phyloP scores from a whole-genome alignment of 208 protist species.

The Leishmania guyanensis region DNA sequence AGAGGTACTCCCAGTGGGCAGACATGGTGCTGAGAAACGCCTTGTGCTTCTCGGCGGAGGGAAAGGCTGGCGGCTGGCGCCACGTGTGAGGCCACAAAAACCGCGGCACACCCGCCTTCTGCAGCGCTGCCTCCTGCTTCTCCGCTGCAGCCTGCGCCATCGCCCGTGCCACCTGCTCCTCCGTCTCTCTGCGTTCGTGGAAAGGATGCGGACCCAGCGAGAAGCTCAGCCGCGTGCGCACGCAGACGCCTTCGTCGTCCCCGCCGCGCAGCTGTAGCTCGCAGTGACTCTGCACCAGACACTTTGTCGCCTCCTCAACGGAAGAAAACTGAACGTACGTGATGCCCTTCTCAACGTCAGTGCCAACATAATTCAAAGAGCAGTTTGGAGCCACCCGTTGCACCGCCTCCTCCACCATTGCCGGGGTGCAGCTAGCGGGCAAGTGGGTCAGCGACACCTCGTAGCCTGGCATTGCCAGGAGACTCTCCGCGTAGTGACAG shows the following conservation, averaged over 20 bases:
- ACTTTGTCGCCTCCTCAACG: slow-evolving; percentile 52
- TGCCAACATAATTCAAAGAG: slow-evolving; percentile 1
- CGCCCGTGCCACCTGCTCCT: slow-evolving; percentile 15
- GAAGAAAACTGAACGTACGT: slow-evolving; percentile 50
- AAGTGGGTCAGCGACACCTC: slow-evolving; percentile 53
- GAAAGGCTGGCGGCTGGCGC: slow-evolving; percentile 51
- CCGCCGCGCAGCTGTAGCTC: slow-evolving; percentile 32
- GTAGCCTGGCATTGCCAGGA: slow-evolving; percentile 38
- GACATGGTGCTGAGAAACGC: slow-evolving; percentile 62
- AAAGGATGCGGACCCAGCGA: slow-evolving; percentile 17
- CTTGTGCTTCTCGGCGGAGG: slow-evolving; percentile 46
- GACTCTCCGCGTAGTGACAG: slow-evolving; percentile 40
- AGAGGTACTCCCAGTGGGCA: slow-evolving; percentile 69
- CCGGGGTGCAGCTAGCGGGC: slow-evolving; percentile 19
- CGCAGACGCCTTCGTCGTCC: slow-evolving; percentile 19
- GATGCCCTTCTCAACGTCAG: slow-evolving; percentile 3
- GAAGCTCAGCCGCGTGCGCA: slow-evolving; percentile 24
- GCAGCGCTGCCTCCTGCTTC: slow-evolving; percentile 1
- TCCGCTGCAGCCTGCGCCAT: background rate
- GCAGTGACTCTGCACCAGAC: slow-evolving; percentile 55
- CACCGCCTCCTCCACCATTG: slow-evolving; percentile 31
- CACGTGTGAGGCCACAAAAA: slow-evolving; percentile 52
- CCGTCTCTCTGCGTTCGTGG: slow-evolving; percentile 11
- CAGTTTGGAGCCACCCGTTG: slow-evolving; percentile 9
- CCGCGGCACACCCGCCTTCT: slow-evolving; percentile 26